Evolutionary conservation across 140 eudicot genomes (phyloP), one percentile per base, ranked within the genome.

Genomic region (Ambrosia hybrid): DNA sequence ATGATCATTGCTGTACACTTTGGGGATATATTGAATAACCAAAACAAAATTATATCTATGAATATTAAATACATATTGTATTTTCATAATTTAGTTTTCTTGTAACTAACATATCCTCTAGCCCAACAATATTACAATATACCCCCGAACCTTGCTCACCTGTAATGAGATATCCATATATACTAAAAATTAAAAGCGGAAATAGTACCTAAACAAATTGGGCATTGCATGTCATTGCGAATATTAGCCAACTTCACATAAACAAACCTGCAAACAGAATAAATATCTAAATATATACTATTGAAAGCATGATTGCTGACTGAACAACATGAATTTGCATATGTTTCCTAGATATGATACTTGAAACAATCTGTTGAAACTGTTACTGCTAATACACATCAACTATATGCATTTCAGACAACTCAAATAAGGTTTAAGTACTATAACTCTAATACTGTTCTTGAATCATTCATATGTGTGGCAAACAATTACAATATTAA

Each of bases 151-250:
- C 55, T 30, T 39, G 53, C 12, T 21, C 6, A 16, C 41, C 16
- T 14, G 66, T 51, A 79, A 11, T 51, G 57, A 51, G 79, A 74
- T 58, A 55, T 60, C 51, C 51, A 68, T 41, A 58, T 67, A 43
- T 51, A 5, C 57, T 56, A 9, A 26, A 49, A 30, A 16, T 59
- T 46, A 70, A 17, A 63, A n/a, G 68, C 82, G 77, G 45, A 64
- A 71, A 36, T 21, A 64, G 71, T 76, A 81, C 85, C 85, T 77
- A 92, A 82, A 83, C 98, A 92, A 64, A 92, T 92, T 67, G 98
- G 98, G 71, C 98, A 92, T 11, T 92, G 96, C 26, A 92, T 90
- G 56, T 89, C 96, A 81, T 92, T 89, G 73, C 96, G 96, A 59
- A 92, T 76, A 21, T 92, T 96, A 17, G 87, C 81, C 83, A 92